Percentiles rank a stretch among this genome's conserved stretches.
Evolutionary conservation across 1,139 yeast species (phyloP).

Genomic region (Yamadazyma kanchanaburiensis): DNA sequence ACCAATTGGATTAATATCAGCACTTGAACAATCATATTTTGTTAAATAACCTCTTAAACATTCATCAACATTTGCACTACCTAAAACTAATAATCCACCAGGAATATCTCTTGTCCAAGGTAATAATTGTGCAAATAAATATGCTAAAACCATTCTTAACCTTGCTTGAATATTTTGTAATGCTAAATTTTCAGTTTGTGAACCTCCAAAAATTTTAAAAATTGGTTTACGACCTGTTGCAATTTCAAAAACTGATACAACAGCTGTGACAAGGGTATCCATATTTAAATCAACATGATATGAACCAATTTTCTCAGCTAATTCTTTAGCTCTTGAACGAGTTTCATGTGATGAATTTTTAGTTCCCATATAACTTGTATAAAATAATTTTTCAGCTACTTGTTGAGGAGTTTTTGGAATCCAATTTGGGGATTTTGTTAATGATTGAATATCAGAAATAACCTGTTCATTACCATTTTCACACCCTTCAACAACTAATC

Average conservation of each 20-base stretch:
- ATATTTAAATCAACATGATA: slow-evolving; percentile 90
- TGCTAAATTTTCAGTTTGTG: slow-evolving; percentile 86
- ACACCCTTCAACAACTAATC: slow-evolving; percentile 69
- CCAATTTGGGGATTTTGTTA: slow-evolving; percentile 59
- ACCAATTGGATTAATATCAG: slow-evolving; percentile 96
- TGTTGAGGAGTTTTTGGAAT: slow-evolving; percentile 72
- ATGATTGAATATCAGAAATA: slow-evolving; percentile 62
- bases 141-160: slow-evolving; percentile 88
- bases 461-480: slow-evolving; percentile 70
- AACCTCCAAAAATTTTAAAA: slow-evolving; percentile 90
- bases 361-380: slow-evolving; percentile 95
- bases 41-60: slow-evolving; percentile 93
- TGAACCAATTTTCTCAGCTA: slow-evolving; percentile 76
- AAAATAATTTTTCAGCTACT: slow-evolving; percentile 71
- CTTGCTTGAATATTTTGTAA: slow-evolving; percentile 96
- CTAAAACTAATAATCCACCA: slow-evolving; percentile 84
- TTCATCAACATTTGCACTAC: slow-evolving; percentile 98
- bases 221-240: slow-evolving; percentile 89
- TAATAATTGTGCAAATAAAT: slow-evolving; percentile 85
- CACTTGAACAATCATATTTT: slow-evolving; percentile 94
- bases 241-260: slow-evolving; percentile 72
- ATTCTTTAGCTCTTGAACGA: slow-evolving; percentile 72
- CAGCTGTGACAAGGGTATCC: slow-evolving; percentile 77
- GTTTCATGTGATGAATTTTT: slow-evolving; percentile 88
- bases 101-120: slow-evolving; percentile 86